Percentiles rank a stretch among this genome's conserved stretches.
Conservation (phyloP, 306 rosid species). For the Medicago ruthenica region DNA sequence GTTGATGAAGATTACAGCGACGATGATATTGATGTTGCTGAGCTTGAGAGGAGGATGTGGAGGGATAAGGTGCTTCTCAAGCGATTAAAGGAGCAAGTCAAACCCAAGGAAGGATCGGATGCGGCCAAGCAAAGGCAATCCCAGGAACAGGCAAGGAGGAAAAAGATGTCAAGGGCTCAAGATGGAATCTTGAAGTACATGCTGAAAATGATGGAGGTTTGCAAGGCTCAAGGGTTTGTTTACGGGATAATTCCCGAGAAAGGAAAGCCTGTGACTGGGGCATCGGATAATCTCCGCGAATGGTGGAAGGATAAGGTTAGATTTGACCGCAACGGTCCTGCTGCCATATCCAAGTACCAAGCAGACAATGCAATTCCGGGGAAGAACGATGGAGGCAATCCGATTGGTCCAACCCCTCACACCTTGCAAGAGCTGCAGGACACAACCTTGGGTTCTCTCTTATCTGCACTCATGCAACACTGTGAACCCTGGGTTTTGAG, state of each 20-base stretch:
- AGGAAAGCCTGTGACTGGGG: constrained; percentile 81
- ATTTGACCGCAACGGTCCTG: constrained; percentile 82
- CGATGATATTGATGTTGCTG: constrained; percentile 70
- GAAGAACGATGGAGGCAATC: constrained; percentile 61
- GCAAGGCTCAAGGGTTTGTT: constrained; percentile 87
- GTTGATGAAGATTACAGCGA: constrained; percentile 71
- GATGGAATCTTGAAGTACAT: constrained; percentile 85
- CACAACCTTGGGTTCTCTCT: constrained; percentile 78
- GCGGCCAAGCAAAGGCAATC: constrained; percentile 71
- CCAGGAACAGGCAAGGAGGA: constrained; percentile 86
- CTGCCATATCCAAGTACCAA: constrained; percentile 77
- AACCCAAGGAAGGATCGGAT: constrained; percentile 63
- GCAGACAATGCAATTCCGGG: constrained; percentile 69
- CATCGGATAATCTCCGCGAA: constrained; percentile 84
- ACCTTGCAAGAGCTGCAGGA: constrained; percentile 87
- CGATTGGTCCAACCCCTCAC: constrained; percentile 74
- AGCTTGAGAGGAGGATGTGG: constrained; percentile 88
- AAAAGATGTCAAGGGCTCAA: constrained; percentile 91
- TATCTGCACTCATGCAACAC: constrained; percentile 73
- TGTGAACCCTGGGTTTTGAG: no score
- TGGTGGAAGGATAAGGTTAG: constrained; percentile 96
- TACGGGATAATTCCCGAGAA: constrained; percentile 85
- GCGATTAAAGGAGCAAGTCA: constrained; percentile 64
- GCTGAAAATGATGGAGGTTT: constrained; percentile 90
- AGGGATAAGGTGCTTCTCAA: constrained; percentile 66